phyloP scores from a whole-genome alignment of 2,329 filamentous ascomycete species.

The Fusarium tuaranense region DNA sequence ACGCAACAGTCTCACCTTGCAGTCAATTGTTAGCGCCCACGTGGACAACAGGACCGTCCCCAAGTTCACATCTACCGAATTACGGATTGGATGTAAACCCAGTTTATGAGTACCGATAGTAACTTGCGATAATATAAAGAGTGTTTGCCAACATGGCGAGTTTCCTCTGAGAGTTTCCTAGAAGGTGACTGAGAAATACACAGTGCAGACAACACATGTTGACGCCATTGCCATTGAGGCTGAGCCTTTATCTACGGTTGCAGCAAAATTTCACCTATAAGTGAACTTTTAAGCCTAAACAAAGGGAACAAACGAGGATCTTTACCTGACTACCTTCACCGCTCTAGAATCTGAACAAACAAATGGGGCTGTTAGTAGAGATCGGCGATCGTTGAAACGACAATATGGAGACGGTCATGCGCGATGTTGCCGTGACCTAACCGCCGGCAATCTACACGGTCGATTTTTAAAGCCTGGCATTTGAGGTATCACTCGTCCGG shows the following conservation, averaged over 20 bases:
- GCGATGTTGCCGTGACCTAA: neutral
- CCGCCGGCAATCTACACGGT: neutral
- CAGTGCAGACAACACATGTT: neutral
- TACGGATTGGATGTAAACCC: neutral
- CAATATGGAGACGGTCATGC: neutral
- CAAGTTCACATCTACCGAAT: neutral
- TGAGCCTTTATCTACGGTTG: neutral
- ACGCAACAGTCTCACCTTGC: neutral
- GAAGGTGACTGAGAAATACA: neutral
- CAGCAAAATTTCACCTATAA: neutral
- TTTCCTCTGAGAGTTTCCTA: neutral
- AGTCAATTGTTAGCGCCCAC: neutral
- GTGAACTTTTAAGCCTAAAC: neutral
- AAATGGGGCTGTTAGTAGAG: neutral
- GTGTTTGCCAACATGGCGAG: neutral
- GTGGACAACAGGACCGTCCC: neutral
- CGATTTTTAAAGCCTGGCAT: neutral
- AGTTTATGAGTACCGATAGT: neutral
- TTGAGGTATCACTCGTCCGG: neutral
- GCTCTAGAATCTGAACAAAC: neutral
- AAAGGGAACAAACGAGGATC: neutral
- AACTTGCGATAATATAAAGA: neutral
- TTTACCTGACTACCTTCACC: neutral
- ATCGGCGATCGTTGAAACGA: conserved; percentile 1
- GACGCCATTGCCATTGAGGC: neutral